Conservation (phyloP, 495 filamentous ascomycete genomes). For the Lichenothelia convexa region DNA sequence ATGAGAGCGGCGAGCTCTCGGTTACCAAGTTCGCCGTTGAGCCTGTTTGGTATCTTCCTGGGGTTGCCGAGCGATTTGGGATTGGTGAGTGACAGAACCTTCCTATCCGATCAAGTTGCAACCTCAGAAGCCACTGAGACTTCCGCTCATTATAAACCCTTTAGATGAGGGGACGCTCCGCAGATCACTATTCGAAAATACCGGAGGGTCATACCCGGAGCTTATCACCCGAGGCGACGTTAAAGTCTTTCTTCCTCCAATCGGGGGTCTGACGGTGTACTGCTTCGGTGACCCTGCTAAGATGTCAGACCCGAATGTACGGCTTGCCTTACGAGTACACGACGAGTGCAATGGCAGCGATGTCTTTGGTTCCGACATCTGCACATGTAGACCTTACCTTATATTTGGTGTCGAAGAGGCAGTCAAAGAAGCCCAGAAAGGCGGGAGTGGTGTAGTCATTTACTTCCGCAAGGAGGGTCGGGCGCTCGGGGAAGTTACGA, state of each 20-base stretch:
- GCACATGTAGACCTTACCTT: slow-evolving; percentile 90
- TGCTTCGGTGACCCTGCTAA: slow-evolving; percentile 89
- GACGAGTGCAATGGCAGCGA: slow-evolving; percentile 96
- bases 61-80: slow-evolving; percentile 86
- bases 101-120: not conserved
- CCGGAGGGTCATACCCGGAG: slow-evolving; percentile 79
- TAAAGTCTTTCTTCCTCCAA: slow-evolving; percentile 90
- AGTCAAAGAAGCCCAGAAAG: slow-evolving; percentile 87
- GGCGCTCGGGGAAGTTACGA: slow-evolving; percentile 92
- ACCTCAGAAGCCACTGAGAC: not conserved
- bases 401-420: slow-evolving; percentile 95
- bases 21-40: slow-evolving; percentile 96
- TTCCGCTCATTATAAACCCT: not conserved
- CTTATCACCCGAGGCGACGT: slow-evolving; percentile 85
- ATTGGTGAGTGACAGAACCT: slow-evolving; percentile 42
- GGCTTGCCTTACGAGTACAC: slow-evolving; percentile 77
- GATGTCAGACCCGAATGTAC: slow-evolving; percentile 73
- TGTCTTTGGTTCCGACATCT: slow-evolving; percentile 97
- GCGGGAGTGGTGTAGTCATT: slow-evolving; percentile 89
- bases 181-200: slow-evolving; percentile 81
- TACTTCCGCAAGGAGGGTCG: slow-evolving; percentile 98
- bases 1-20: slow-evolving; percentile 63
- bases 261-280: slow-evolving; percentile 91
- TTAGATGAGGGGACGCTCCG: slow-evolving; percentile 72
- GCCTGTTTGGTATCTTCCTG: slow-evolving; percentile 88